Percentiles rank a stretch among this genome's conserved stretches.
Conservation (phyloP, 78 protist genomes). For the Dictyostelium citrinum region DNA sequence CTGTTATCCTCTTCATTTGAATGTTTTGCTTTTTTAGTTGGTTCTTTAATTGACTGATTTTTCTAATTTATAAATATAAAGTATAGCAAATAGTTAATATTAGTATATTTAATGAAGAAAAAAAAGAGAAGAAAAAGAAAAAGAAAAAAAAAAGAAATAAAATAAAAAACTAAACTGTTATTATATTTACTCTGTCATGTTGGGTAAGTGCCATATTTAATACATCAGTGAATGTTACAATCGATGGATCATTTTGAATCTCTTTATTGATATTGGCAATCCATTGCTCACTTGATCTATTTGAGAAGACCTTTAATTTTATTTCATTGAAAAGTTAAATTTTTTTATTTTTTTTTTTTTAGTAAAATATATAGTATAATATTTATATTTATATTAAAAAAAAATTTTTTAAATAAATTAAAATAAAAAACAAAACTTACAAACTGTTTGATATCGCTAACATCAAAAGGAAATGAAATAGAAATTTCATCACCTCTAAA, state of each 20-base stretch:
- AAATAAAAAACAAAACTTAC: conserved; percentile 11
- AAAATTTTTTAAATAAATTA: not conserved
- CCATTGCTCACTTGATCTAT: conserved; percentile 12
- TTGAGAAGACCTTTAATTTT: not conserved
- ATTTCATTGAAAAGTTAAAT: too few relatives aligned
- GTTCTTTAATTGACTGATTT: not conserved
- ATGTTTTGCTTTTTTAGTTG: not conserved
- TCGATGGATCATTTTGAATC: not conserved
- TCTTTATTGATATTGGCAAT: not conserved
- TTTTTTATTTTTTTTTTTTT: not conserved
- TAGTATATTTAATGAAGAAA: too few relatives aligned
- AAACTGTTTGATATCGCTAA: conserved; percentile 19
- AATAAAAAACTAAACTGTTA: not conserved
- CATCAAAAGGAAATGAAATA: conserved; percentile 43
- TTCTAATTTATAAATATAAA: not conserved
- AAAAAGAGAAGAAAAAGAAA: not conserved
- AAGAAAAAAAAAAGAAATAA: not conserved
- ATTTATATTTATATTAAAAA: too few relatives aligned
- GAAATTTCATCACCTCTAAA: conserved; percentile 35
- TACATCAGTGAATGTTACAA: not conserved
- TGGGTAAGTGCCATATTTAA: not conserved
- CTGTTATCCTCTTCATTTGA: conserved; percentile 11
- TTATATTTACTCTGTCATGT: not conserved
- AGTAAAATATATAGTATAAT: too few relatives aligned
- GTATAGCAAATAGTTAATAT: too few relatives aligned